Percentiles rank a stretch among this genome's conserved stretches.
Conservation (phyloP, 495 filamentous ascomycete genomes). For the Acidiella bohemica region DNA sequence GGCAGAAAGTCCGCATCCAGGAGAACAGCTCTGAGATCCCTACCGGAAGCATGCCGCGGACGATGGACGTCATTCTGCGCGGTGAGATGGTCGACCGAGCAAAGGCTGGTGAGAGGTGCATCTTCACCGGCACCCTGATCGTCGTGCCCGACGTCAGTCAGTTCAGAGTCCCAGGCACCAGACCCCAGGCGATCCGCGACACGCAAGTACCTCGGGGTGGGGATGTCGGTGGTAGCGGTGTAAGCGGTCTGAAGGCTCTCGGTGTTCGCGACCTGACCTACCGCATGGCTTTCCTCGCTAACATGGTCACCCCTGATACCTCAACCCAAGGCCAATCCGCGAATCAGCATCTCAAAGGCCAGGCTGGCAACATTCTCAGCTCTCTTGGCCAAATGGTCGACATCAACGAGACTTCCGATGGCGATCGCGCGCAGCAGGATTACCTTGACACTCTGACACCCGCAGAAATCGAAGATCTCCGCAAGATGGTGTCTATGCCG, state of each 20-base stretch:
- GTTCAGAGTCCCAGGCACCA: slow-evolving; percentile 74
- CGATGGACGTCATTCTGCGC: slow-evolving; percentile 93
- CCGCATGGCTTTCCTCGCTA: slow-evolving; percentile 89
- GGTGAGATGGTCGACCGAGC: slow-evolving; percentile 96
- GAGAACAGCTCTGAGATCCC: slow-evolving; percentile 98
- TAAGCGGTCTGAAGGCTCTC: slow-evolving; percentile 77
- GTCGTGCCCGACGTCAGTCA: slow-evolving; percentile 96
- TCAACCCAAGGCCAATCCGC: slow-evolving; percentile 53
- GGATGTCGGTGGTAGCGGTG: slow-evolving; percentile 69
- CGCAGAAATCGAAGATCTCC: slow-evolving; percentile 79
- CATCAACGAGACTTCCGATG: slow-evolving; percentile 47
- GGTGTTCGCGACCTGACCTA: slow-evolving; percentile 95
- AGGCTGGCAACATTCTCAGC: slow-evolving; percentile 66
- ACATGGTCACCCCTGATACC: slow-evolving; percentile 90
- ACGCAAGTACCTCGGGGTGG: slow-evolving; percentile 51
- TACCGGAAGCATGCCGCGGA: slow-evolving; percentile 95
- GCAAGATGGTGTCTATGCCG: slow-evolving; percentile 83
- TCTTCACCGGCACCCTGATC: slow-evolving; percentile 92
- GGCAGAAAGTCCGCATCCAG: slow-evolving; percentile 95
- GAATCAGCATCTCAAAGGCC: slow-evolving; percentile 53
- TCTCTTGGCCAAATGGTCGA: slow-evolving; percentile 60
- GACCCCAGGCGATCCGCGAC: slow-evolving; percentile 75
- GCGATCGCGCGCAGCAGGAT: slow-evolving; percentile 77
- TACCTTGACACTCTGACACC: slow-evolving; percentile 70
- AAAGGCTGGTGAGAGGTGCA: slow-evolving; percentile 94